Evolutionary conservation across 2,329 filamentous ascomycete genomes (phyloP).

Genomic region (Talaromyces islandicus): DNA sequence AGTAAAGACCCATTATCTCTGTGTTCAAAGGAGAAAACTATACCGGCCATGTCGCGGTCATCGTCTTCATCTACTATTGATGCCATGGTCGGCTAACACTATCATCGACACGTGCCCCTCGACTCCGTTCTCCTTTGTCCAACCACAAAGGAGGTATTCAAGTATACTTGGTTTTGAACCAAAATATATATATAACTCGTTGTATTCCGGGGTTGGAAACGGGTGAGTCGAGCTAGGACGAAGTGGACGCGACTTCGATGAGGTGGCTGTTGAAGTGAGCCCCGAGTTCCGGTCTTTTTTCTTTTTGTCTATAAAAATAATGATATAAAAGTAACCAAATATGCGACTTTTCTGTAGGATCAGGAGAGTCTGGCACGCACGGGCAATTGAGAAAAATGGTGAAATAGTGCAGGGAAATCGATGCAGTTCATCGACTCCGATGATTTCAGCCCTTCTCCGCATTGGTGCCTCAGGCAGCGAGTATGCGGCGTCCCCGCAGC

Average conservation of each 20-base stretch:
- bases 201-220: not conserved
- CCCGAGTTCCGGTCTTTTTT: not conserved
- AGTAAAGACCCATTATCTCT: not conserved
- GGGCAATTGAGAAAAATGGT: not conserved
- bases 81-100: constrained; percentile 18
- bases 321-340: not conserved
- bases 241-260: not conserved
- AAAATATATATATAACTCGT: not conserved
- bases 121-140: not conserved
- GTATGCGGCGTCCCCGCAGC: not conserved
- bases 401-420: not conserved
- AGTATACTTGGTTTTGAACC: not conserved
- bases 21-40: not conserved
- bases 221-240: not conserved
- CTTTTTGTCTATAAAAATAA: not conserved
- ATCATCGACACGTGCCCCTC: not conserved
- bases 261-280: not conserved
- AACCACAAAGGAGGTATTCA: not conserved
- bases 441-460: constrained; percentile 2
- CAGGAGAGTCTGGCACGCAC: not conserved
- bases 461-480: constrained; percentile 10
- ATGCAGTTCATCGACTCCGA: not conserved
- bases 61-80: constrained; percentile 24
- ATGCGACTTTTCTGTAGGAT: not conserved
- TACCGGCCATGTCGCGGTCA: constrained; percentile 13